Base-by-base conservation (phyloP, 2,329 filamentous ascomycete species). In the Raffaelea arxii region DNA sequence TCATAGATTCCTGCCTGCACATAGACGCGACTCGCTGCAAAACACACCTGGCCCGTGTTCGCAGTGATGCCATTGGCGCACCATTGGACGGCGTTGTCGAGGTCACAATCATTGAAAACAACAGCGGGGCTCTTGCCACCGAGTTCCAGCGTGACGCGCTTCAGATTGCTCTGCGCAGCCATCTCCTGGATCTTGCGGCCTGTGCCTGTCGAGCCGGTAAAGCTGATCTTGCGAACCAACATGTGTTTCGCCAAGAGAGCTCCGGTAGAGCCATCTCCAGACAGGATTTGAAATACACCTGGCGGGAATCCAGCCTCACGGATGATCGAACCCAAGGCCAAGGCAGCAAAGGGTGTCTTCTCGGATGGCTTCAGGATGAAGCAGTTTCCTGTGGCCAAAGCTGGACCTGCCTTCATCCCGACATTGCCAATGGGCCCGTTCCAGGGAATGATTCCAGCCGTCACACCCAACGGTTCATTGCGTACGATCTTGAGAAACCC, bases 31-130 rank as follows among this genome's bases (percentile, higher is more conserved):
- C 80, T 84, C 4, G 81, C 80, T 53, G 86, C 85, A 25, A 82
- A 84, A 67, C 83, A 87, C 36, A 86, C 79, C 60, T 87, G 83
- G 12, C 83, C 83, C 0, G 79, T 79, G 54, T 86, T 86, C 47
- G 77, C 78, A 66, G 83, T 81, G 70, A 86, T 60, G 6, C 63
- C 55, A 47, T 61, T 60, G 12, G 55, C 56, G 23, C 56, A 38
- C 54, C 55, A 58, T 22, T 35, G 51, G 5, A 50, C 78, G 16
- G 80, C 80, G 52, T 69, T 70, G 24, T 81, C 75, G 25, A 84
- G 56, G 44, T 80, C 72, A 4, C 75, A 77, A 54, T 83, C 80
- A 2, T 77, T 75, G 4, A 83, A 71, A 46, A 84, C 67, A 39
- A 84, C 64, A 46, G 78, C 68, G 1, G 80, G 78, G 25, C 73